A percentile compares a stretch with the other conserved stretches of the same genome.
Evolutionary conservation across 139 green algal species (phyloP).

Genomic region (Pseudopediastrum boryanum): DNA sequence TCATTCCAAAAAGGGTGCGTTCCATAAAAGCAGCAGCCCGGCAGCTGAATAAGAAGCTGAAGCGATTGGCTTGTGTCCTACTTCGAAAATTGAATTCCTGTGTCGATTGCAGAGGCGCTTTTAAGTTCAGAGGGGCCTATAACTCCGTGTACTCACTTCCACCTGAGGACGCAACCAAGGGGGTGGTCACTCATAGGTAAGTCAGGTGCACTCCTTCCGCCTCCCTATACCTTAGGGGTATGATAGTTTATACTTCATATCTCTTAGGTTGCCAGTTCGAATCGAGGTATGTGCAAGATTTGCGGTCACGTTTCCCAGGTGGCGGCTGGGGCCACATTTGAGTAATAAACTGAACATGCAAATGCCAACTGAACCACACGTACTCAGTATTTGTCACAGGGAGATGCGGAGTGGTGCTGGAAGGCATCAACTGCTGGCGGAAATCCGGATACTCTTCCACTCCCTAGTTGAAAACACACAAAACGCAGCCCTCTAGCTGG

Average conservation of each 20-base stretch:
- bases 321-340: background rate
- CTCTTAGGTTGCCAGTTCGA: too few relatives aligned
- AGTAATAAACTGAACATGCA: background rate
- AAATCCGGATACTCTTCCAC: too few relatives aligned
- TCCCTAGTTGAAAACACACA: too few relatives aligned
- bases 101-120: conserved; percentile 48
- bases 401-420: too few relatives aligned
- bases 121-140: conserved; percentile 74
- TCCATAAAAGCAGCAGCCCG: background rate
- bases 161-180: conserved; percentile 48
- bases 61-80: background rate
- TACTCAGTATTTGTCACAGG: too few relatives aligned
- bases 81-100: background rate
- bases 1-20: conserved; percentile 59
- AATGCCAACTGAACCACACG: background rate
- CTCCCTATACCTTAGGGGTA: too few relatives aligned
- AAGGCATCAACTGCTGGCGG: too few relatives aligned
- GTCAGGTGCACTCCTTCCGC: background rate
- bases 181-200: conserved; percentile 74
- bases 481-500: too few relatives aligned
- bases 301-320: background rate
- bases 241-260: too few relatives aligned
- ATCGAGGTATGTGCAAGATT: background rate
- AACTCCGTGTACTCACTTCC: conserved; percentile 70
- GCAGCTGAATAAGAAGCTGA: background rate